Evolutionary conservation across 495 filamentous ascomycete genomes (phyloP), one percentile per base, ranked within the genome.

Genomic region (Penicillium macrosclerotiorum): DNA sequence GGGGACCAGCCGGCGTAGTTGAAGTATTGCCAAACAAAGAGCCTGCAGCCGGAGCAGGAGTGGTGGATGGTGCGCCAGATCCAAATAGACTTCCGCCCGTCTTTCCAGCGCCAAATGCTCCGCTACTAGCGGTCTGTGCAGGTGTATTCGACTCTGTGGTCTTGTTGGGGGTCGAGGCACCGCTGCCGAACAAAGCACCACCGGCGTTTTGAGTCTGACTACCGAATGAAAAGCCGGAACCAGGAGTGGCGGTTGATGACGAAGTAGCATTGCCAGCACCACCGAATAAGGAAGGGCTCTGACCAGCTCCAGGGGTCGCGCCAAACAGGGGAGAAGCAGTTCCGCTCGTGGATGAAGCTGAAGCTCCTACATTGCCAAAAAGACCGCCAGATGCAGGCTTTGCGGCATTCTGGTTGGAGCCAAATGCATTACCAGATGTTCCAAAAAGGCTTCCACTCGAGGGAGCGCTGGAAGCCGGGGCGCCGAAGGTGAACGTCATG

Each of bases 1-100:
- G 82, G 51, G 78, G 79, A 24, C 81, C 81, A 41, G 81, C 82
- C 31, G 82, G 82, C 45, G 82, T 85, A 23, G 82, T 85, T 2
- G 81, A 84, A 20, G 67, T 62, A 27, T 69, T 67, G n/a, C 64
- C 54, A 46, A 80, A 78, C 43, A 76, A 48, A 23, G 66, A 42
- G 12, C 48, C 50, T 42, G 56, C 55, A 3, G 69, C 45, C n/a
- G 72, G 71, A 9, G 62, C 68, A 37, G 67, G 65, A 24, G 70
- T 77, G 18, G 55, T 33, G 18, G 57, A 58, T 12, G 70, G 46
- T 22, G 55, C 59, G 1, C 56, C 41, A 44, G 50, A 60, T 31
- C 71, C 72, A 47, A 79, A 78, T 24, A 76, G 39, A 19, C 50
- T 51, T 20, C 57, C 53, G 19, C 53, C 60, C 25, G 33, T 17